These are phyloP conservation scores for Thelephora terrestris DNA, from an alignment of 1,284 basidiomycete species.

Conservation along the genomic window DNA sequence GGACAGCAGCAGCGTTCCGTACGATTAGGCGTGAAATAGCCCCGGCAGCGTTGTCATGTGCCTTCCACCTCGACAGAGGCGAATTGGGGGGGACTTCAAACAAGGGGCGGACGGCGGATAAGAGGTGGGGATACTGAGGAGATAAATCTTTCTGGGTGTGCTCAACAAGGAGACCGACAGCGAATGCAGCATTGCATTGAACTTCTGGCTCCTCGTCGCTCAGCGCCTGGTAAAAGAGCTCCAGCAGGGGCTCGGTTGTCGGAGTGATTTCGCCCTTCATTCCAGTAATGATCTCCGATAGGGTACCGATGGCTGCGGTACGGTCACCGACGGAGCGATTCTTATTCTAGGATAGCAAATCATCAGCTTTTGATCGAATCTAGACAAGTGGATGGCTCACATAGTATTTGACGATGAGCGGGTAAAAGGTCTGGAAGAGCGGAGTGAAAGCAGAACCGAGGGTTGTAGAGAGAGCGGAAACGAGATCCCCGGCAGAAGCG, in stretches of 20 bases:
- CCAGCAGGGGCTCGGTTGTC: constrained; percentile 76
- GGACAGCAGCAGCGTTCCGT: constrained; percentile 75
- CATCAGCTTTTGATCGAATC: constrained; percentile 9
- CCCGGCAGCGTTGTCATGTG: constrained; percentile 93
- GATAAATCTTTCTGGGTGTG: constrained; percentile 80
- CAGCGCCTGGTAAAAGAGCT: constrained; percentile 79
- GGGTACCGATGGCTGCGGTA: constrained; percentile 86
- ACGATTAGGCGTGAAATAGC: constrained; percentile 85
- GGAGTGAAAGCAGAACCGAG: constrained; percentile 82
- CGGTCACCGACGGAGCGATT: constrained; percentile 85
- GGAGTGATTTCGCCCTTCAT: constrained; percentile 85
- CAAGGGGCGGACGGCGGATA: constrained; percentile 74
- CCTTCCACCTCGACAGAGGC: constrained; percentile 62
- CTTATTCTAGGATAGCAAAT: constrained; percentile 46
- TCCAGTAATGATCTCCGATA: constrained; percentile 93
- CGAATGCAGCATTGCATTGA: constrained; percentile 94
- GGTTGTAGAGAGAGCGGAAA: constrained; percentile 81
- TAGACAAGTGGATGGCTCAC: constrained; percentile 34
- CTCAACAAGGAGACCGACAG: constrained; percentile 86
- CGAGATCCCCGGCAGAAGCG: constrained; percentile 90
- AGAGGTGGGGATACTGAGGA: constrained; percentile 73
- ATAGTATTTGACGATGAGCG: constrained; percentile 89
- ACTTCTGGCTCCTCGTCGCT: constrained; percentile 86
- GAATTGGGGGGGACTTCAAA: constrained; percentile 63
- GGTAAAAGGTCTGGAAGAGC: constrained; percentile 81